Percentiles rank a stretch among this genome's conserved stretches.
Conservation (phyloP, 306 rosid species). For the Vicia villosa region DNA sequence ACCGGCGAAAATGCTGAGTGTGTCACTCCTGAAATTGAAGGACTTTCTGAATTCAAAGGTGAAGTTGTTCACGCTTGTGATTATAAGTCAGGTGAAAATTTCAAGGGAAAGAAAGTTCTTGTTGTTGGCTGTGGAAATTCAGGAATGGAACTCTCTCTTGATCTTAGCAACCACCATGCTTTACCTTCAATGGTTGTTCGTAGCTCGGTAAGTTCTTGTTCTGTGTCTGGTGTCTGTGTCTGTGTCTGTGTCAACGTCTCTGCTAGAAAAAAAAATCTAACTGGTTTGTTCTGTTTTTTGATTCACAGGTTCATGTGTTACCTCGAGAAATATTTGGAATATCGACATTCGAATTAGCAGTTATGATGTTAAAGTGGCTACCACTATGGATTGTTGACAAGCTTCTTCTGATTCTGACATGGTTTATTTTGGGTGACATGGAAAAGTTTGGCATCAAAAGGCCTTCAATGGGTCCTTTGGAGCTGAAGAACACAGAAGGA, state of each 20-base stretch:
- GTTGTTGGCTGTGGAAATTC: constrained; percentile 97
- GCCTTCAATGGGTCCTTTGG: constrained; percentile 71
- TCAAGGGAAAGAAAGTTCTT: constrained; percentile 74
- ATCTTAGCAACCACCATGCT: constrained; percentile 80
- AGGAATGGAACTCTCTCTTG: constrained; percentile 93
- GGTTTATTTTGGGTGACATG: constrained; percentile 66
- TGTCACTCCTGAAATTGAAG: constrained; percentile 70
- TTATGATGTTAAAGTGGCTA: constrained; percentile 67
- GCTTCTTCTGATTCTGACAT: constrained; percentile 58
- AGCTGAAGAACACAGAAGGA: constrained; percentile 72
- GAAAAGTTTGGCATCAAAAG: constrained; percentile 76
- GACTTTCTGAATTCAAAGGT: constrained; percentile 61
- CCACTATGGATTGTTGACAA: constrained; percentile 87
- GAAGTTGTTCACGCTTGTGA: constrained; percentile 68
- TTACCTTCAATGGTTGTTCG: constrained; percentile 79
- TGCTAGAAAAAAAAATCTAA: background rate
- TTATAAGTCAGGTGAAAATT: constrained; percentile 79
- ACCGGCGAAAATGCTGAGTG: constrained; percentile 94
- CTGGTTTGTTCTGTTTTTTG: constrained; percentile 46
- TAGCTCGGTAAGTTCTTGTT: constrained; percentile 59
- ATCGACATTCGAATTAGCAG: constrained; percentile 79
- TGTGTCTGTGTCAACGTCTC: background rate
- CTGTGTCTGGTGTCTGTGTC: background rate
- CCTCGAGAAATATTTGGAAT: constrained; percentile 77
- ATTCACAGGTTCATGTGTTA: constrained; percentile 72